A percentile compares a stretch with the other conserved stretches of the same genome.
phyloP scores from a whole-genome alignment of 2,329 filamentous ascomycete genomes.

The Penicillium italicum region DNA sequence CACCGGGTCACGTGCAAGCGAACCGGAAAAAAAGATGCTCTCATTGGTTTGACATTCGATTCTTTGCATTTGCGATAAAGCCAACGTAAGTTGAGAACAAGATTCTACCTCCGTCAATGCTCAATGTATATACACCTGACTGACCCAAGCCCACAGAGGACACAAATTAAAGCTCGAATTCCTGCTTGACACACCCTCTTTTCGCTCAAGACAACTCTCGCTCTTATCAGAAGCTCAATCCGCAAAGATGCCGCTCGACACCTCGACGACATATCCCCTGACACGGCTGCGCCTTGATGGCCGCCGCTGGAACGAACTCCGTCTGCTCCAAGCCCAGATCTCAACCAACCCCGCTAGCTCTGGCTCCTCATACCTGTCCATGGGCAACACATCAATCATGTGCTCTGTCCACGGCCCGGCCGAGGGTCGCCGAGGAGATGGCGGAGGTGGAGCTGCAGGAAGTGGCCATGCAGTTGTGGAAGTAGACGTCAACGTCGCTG shows the following conservation, averaged over 20 bases:
- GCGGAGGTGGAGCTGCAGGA: slow-evolving; percentile 41
- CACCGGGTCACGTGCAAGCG: neutral
- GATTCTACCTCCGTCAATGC: neutral
- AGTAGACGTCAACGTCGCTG: slow-evolving; percentile 80
- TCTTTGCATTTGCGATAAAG: neutral
- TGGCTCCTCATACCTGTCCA: slow-evolving; percentile 88
- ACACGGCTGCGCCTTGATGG: slow-evolving; percentile 79
- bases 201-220: neutral
- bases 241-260: slow-evolving; percentile 81
- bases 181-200: neutral
- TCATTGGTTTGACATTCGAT: neutral
- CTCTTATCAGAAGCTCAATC: neutral
- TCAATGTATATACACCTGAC: neutral
- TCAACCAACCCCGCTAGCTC: slow-evolving; percentile 89
- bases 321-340: slow-evolving; percentile 81
- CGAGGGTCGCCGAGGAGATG: slow-evolving; percentile 58
- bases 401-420: slow-evolving; percentile 84
- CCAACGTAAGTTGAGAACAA: neutral
- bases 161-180: neutral
- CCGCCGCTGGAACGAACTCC: slow-evolving; percentile 94
- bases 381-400: slow-evolving; percentile 96
- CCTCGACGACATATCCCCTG: slow-evolving; percentile 82
- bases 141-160: neutral
- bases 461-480: slow-evolving; percentile 63
- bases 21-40: slow-evolving; percentile 9